Base-by-base conservation (phyloP, 2,329 filamentous ascomycete genomes). In the Aureobasidium vineae region DNA sequence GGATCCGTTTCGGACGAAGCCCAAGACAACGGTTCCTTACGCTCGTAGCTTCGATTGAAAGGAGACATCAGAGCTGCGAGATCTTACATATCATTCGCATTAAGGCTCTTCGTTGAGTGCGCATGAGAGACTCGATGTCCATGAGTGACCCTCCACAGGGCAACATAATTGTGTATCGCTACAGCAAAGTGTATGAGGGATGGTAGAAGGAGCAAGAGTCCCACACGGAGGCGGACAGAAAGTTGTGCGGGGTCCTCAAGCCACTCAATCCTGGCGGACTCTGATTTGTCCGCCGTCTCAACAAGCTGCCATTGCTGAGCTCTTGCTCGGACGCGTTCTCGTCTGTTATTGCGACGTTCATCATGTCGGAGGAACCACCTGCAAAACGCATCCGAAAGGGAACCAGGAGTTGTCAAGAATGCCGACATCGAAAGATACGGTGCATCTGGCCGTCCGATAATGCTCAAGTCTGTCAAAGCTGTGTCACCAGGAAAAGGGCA, bases 391-490 rank as follows among this genome's bases (percentile, higher is more conserved):
- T 72, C 68, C 71, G 74, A 28, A 74, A 74, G 63, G 73, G 73
- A 23, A 74, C 72, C 5, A 72, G 68, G 54, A 74, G 72, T 63
- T 75, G 73, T 67, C 70, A 70, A 33, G 73, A 75, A 66, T 75
- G 73, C 74, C 72, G 59, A 41, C 21, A 73, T 36, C 73, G 74
- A 21, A 75, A 76, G 68, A 71, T 73, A 19, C 70, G 70, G 11
- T 76, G 74, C 65, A 71, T 74, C 41, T 74, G 72, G 70, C 66
- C 63, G 5, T 56, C 68, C 38, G 71, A 68, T 28, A 66, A 71
- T 59, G 72, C 72, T 40, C 59, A 63, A 36, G 65, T 63, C 11
- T 73, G 72, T 59, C 67, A 69, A 47, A 67, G 68, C 50, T 72
- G 71, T 61, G 61, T 67, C 43, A 66, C 66, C 31, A 67, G 69